Evolutionary conservation across 345 rosid genomes (phyloP), one percentile per base, ranked within the genome.

Genomic region (Stellera chamaejasme): DNA sequence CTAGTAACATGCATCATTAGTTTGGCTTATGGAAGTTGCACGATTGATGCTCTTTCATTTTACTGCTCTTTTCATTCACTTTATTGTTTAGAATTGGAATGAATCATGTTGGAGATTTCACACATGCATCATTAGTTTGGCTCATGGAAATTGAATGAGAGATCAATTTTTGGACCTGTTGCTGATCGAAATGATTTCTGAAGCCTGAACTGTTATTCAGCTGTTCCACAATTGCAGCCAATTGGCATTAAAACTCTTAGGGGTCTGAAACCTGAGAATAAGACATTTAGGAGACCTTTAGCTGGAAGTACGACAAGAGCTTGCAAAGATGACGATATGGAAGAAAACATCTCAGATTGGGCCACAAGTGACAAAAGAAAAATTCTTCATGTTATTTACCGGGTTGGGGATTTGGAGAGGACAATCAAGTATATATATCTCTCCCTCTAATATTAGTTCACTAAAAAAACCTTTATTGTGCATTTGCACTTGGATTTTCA

Each of bases 371-470:
- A 93, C 57, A 87, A 87, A 58, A 80, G 99, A 60, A 78, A 97
- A 75, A 67, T 93, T 91, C 81, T 90, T 47, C 97, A 93, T 73
- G 99, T 85, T 43, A 97, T 93, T 69, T 93, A 93, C 70, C 97
- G 99, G 13, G 99, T 93, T 53, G 99, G 96, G 45, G 97, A 93
- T 72, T 59, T 93, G 76, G 99, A 93, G 63, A 72, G 87, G 63
- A 93, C 99, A 13, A 83, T 93, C 36, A 93, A 93, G 99, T 93
- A 78, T 36, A 2, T 49, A 15, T 12, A 7, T n/a, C 15, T 52
- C 51, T 27, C 13, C 59, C 10, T 12, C 12, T 51, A 42, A 50
- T 39, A 0, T 50, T 60, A 27, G 14, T 27, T 60, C 43, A 42
- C 39, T 6, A 10, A 27, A 10, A 43, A n/a, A 6, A 53, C 5